Base-by-base conservation (phyloP, 495 filamentous ascomycete species). In the Hyaloscypha bicolor region DNA sequence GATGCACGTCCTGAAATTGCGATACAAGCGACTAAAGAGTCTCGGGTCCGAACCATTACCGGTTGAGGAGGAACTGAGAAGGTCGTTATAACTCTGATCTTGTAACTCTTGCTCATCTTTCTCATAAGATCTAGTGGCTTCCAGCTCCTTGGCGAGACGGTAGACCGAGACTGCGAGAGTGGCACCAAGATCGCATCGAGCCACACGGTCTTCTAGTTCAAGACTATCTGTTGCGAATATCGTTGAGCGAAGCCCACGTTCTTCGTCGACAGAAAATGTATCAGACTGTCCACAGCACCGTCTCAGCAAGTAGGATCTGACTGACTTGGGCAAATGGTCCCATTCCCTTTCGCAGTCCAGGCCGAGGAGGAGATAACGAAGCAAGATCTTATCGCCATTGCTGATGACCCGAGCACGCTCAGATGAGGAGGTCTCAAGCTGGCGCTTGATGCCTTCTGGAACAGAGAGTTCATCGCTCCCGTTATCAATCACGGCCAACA, bases 1-100 rank as follows among this genome's bases (percentile, higher is more conserved):
- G 74, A 83, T 71, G 9, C 72, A 69, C 6, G 72, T 70, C 6
- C 79, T 79, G 6, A 84, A 56, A 11, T 64, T 72, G 67, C 83
- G 81, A 63, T 82, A 81, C 0, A 33, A 6, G 6, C 16, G 6
- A 12, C 35, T 37, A 12, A 22, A 31, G 6, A 12, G 8, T 8
- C 6, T 37, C 1, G 35, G 35, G 6, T 6, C 8, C 12, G 6
- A 8, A 12, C 6, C 35, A 8, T 12, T 37, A 37, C 6, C 8
- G 35, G 12, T 8, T 37, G 35, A 37, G 8, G 12, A 37, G 6
- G 35, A 37, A 37, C 12, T 12, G 12, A 37, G 35, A 37, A 12
- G 6, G 35, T 37, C 35, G 6, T 37, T 12, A 37, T 37, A 12
- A 12, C 12, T 8, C 8, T 8, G 35, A 6, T 37, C 12, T 12